Base-by-base conservation (phyloP, 192 early-diverging fungal species). In the Podila minutissima region DNA sequence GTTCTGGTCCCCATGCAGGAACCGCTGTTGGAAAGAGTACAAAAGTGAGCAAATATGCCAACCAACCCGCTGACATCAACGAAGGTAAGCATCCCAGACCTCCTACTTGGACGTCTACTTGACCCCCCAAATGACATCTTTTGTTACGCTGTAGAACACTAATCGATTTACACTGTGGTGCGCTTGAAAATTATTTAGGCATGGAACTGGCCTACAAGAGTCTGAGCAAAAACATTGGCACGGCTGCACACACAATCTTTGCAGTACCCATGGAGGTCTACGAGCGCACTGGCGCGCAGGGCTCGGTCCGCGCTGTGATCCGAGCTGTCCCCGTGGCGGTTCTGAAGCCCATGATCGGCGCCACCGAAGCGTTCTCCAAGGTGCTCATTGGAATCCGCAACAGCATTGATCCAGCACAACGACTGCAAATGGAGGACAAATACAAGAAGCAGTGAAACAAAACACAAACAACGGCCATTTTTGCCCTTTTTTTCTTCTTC, bases 271-370 rank as follows among this genome's bases (percentile, higher is more conserved):
- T 91, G 74, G 92, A 95, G 59, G 90, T 94, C 12, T 90, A 94
- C 66, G 93, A 95, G 65, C 85, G 73, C 32, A 86, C 75, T 48
- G 86, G 72, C 72, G 74, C 83, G 5, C 86, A 88, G 58, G 85
- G 90, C 58, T 87, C 91, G 41, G 84, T 89, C 5, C 85, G 84
- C 11, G 90, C 94, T 0, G 93, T 94, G 13, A 90, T 93, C 31
- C 79, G 87, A 24, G 94, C 93, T 3, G 91, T 99, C 31, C 97
- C 97, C 0, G 92, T 95, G 20, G 95, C 97, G 1, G 92, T 97
- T 35, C 85, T 99, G 29, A 94, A 94, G 82, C 97, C 97, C 1
- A 95, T 98, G 92, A 98, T 99, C 83, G 96, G 97, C 0, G 92
- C 94, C 1, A 93, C 96, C 0, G 97, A 97, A 58, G 97, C 96